These are phyloP conservation scores for Alliaria petiolata DNA, from an alignment of 345 rosid species.

Conservation along the genomic window DNA sequence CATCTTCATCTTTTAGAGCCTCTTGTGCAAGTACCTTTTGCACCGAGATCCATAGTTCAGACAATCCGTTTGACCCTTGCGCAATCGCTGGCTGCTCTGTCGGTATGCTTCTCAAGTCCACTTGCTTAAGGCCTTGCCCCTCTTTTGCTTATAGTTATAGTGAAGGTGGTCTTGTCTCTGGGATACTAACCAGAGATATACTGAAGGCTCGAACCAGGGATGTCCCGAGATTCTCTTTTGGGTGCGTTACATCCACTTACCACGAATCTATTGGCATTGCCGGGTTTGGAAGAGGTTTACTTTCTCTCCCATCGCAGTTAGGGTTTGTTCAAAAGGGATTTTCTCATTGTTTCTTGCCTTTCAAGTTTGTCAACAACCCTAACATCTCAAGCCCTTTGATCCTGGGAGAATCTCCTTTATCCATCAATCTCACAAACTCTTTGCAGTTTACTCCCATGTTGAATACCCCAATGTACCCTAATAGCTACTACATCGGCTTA, in stretches of 20 bases:
- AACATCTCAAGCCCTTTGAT: conserved; percentile 69
- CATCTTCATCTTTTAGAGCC: conserved; percentile 56
- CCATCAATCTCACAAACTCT: conserved; percentile 31
- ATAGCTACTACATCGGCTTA: conserved; percentile 68
- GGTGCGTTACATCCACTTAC: conserved; percentile 66
- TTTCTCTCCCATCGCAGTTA: conserved; percentile 69
- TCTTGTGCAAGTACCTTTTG: conserved; percentile 58
- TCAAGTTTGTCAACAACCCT: conserved; percentile 74
- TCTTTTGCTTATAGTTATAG: conserved; percentile 85
- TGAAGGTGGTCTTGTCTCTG: conserved; percentile 60
- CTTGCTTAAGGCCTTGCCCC: conserved; percentile 73
- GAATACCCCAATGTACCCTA: conserved; percentile 57
- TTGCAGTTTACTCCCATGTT: conserved; percentile 77
- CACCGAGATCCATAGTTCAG: conserved; percentile 64
- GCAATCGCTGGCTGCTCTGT: conserved; percentile 67
- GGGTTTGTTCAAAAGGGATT: conserved; percentile 73
- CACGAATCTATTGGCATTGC: conserved; percentile 76
- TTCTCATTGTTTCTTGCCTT: conserved; percentile 80
- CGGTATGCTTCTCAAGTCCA: conserved; percentile 46
- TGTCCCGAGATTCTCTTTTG: conserved; percentile 58
- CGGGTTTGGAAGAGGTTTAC: conserved; percentile 82
- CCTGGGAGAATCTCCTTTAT: conserved; percentile 55
- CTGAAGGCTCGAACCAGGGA: conserved; percentile 45
- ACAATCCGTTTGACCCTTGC: conserved; percentile 68
- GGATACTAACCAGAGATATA: conserved; percentile 60